phyloP scores from a whole-genome alignment of 2,329 filamentous ascomycete species.

The Penicillium occitanis region DNA sequence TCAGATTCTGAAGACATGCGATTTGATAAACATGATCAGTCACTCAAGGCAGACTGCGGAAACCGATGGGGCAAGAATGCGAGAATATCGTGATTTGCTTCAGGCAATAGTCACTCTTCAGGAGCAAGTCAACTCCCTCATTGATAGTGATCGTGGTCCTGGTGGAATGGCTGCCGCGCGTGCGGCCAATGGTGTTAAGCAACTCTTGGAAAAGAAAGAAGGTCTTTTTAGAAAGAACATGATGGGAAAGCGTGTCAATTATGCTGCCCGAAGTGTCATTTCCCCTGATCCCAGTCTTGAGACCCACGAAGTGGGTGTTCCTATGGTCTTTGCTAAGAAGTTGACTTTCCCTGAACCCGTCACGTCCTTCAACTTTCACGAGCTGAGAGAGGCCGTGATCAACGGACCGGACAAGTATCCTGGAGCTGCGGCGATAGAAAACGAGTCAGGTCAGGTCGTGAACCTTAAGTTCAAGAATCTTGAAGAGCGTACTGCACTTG shows the following conservation, averaged over 20 bases:
- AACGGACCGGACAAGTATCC: slow-evolving; percentile 94
- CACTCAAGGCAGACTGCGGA: slow-evolving; percentile 62
- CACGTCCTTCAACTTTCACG: slow-evolving; percentile 94
- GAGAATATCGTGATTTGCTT: slow-evolving; percentile 74
- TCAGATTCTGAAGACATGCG: slow-evolving; percentile 73
- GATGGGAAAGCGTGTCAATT: slow-evolving; percentile 99
- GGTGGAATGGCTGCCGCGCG: slow-evolving; percentile 75
- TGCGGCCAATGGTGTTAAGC: slow-evolving; percentile 93
- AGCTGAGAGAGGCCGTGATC: slow-evolving; percentile 92
- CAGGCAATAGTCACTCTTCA: slow-evolving; percentile 81
- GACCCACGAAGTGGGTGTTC: slow-evolving; percentile 97
- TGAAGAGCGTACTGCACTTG: slow-evolving; percentile 83
- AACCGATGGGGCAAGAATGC: slow-evolving; percentile 47
- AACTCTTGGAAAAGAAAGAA: slow-evolving; percentile 97
- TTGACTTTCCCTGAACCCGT: slow-evolving; percentile 96
- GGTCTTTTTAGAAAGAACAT: slow-evolving; percentile 98
- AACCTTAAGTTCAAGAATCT: slow-evolving; percentile 82
- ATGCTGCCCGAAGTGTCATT: slow-evolving; percentile 94
- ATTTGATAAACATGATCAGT: slow-evolving; percentile 71
- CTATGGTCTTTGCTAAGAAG: slow-evolving; percentile 95
- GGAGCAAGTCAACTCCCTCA: slow-evolving; percentile 85
- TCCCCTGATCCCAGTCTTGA: slow-evolving; percentile 98
- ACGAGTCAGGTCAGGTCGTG: slow-evolving; percentile 88
- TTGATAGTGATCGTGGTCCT: slow-evolving; percentile 85
- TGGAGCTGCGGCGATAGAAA: slow-evolving; percentile 90